Base-by-base conservation (phyloP, 768 basidiomycete genomes). In the Mycena chlorophos region DNA sequence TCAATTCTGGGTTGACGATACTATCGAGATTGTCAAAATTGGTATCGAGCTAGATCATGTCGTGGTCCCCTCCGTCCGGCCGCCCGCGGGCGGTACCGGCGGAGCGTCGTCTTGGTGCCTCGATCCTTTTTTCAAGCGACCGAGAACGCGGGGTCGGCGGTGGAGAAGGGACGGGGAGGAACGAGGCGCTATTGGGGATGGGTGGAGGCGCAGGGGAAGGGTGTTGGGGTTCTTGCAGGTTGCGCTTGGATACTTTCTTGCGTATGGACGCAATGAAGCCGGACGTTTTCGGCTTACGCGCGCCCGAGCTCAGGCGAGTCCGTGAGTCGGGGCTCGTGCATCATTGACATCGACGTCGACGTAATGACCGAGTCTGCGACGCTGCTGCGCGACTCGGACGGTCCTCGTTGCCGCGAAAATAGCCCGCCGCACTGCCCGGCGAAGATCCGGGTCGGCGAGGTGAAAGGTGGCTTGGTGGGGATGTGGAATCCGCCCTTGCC, bases 1-100 rank as follows among this genome's bases (percentile, higher is more conserved):
- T n/a, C n/a, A n/a, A n/a, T n/a, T n/a, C n/a, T n/a, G n/a, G n/a
- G n/a, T n/a, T n/a, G n/a, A n/a, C n/a, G n/a, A n/a, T n/a, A n/a
- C n/a, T n/a, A n/a, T n/a, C n/a, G n/a, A 34, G 17, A 37, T 82
- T 72, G 10, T 87, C 80, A 40, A 91, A 68, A 66, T 93, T 82
- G 19, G 82, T 82, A 68, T 91, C 88, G 40, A 89, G 78, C 22
- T 69, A 72, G 55, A 83, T 72, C 22, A n/a, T n/a, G n/a, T 73
- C 71, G 30, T 68, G 69, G 40, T 69, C 72, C 40, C 66, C 67
- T 20, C 68, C 63, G 39, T 72, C 72, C 26, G 64, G 66, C 28
- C 66, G 46, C 69, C 69, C 29, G 67, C 66, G 0, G 73, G 69
- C 0, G 72, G 68, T 26, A 68, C 62, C 50, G 70, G 66, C 55